Percentiles rank a stretch among this genome's conserved stretches.
Evolutionary conservation across 2,329 filamentous ascomycete species (phyloP).

Genomic region (Hymenoscyphus fructigenus): DNA sequence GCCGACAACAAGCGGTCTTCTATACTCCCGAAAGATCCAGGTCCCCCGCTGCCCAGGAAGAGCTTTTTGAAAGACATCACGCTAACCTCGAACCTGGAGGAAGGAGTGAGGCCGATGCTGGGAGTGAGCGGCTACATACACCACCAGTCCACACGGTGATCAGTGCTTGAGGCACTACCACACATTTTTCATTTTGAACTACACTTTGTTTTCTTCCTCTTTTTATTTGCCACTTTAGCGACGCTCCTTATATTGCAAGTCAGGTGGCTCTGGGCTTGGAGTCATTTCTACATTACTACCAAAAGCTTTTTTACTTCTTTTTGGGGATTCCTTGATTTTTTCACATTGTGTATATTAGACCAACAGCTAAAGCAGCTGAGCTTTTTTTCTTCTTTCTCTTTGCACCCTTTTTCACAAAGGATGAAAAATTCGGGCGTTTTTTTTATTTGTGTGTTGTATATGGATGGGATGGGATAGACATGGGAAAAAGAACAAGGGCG

Average conservation of each 20-base stretch:
- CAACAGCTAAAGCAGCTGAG: conserved; percentile 5
- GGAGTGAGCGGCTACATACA: conserved; percentile 9
- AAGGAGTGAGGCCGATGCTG: conserved; percentile 2
- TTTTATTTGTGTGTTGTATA: conserved; percentile 5
- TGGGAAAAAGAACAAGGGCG: not conserved
- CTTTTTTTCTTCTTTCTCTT: not conserved
- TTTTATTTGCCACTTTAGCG: conserved; percentile 15
- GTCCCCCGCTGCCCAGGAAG: conserved; percentile 12
- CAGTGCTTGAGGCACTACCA: conserved; percentile 5
- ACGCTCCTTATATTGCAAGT: conserved; percentile 14
- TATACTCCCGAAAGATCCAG: conserved; percentile 35
- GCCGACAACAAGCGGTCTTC: conserved; percentile 29
- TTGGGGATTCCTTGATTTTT: not conserved
- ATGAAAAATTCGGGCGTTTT: conserved; percentile 5
- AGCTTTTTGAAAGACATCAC: conserved; percentile 10
- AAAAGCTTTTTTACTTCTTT: conserved; percentile 9
- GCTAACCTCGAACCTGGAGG: conserved; percentile 5
- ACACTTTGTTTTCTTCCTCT: not conserved
- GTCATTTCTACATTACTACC: not conserved
- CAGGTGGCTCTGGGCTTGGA: conserved; percentile 7
- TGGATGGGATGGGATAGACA: conserved; percentile 3
- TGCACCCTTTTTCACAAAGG: not conserved
- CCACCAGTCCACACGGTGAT: conserved; percentile 6
- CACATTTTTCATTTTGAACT: conserved; percentile 3
- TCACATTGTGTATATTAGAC: conserved; percentile 16